These are phyloP conservation scores for Neofusicoccum laricinum DNA, from an alignment of 2,329 filamentous ascomycete genomes.

Conservation along the genomic window DNA sequence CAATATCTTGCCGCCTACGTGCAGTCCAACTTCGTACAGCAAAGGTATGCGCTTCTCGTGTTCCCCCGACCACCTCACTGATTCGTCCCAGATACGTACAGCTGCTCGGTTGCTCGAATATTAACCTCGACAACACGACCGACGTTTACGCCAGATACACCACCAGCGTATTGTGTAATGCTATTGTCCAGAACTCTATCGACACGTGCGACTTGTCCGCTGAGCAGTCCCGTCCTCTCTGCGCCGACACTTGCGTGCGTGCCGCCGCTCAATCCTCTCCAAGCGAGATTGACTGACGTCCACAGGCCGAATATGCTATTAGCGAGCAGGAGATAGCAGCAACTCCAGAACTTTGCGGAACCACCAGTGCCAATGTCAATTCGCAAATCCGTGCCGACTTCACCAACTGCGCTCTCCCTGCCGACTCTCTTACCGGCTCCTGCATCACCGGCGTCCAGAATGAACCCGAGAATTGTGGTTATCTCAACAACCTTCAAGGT, in stretches of 20 bases:
- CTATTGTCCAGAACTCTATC: conserved; percentile 87
- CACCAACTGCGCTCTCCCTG: conserved; percentile 79
- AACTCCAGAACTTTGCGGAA: conserved; percentile 69
- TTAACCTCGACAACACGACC: conserved; percentile 75
- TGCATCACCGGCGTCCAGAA: conserved; percentile 79
- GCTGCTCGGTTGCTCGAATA: conserved; percentile 73
- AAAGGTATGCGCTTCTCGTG: conserved; percentile 60
- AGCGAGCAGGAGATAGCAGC: conserved; percentile 84
- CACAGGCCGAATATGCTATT: conserved; percentile 73
- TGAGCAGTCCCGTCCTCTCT: conserved; percentile 70
- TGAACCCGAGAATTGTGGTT: conserved; percentile 86
- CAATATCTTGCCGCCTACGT: conserved; percentile 70
- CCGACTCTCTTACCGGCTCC: conserved; percentile 68
- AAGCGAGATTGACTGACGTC: neutral
- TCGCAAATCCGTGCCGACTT: conserved; percentile 88
- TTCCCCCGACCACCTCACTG: conserved; percentile 17
- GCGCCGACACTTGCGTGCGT: conserved; percentile 82
- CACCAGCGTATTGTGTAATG: conserved; percentile 87
- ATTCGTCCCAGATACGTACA: conserved; percentile 66
- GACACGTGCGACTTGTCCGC: conserved; percentile 63
- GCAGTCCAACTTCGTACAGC: conserved; percentile 67
- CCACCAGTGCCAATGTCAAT: conserved; percentile 62
- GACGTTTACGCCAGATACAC: conserved; percentile 91
- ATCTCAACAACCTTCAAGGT: conserved; percentile 65
- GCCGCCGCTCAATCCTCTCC: neutral